Conservation (phyloP, 805 yeast genomes). For the Lipomyces chichibuensis region DNA sequence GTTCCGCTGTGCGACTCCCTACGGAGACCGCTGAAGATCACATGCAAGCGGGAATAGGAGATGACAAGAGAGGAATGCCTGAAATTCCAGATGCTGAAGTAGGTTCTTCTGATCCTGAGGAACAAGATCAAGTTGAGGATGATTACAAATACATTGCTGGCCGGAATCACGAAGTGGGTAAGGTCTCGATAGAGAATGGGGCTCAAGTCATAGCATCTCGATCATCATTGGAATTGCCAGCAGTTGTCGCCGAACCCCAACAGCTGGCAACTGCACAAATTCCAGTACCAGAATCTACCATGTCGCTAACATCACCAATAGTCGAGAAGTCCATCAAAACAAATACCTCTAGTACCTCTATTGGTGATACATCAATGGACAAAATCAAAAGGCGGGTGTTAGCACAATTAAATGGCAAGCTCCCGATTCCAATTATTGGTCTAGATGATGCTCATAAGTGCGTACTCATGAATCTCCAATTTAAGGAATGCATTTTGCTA, state of each 20-base stretch:
- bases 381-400: conserved; percentile 25
- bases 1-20: background rate
- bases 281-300: background rate
- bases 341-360: background rate
- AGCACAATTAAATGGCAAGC: conserved; percentile 29
- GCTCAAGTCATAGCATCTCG: background rate
- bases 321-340: background rate
- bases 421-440: conserved; percentile 26
- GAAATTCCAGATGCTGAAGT: background rate
- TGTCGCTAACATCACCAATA: background rate
- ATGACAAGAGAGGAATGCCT: background rate
- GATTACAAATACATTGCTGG: background rate
- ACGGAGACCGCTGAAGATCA: background rate
- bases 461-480: background rate
- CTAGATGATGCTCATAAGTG: conserved; percentile 28
- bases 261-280: background rate
- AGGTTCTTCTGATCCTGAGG: background rate
- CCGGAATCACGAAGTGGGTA: background rate
- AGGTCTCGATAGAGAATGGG: background rate
- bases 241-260: background rate
- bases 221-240: background rate
- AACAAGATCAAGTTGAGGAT: background rate
- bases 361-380: background rate
- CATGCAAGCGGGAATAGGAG: background rate
- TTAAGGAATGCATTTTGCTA: background rate